Conservation (phyloP, 306 rosid genomes). For the Adenanthera pavonina region DNA sequence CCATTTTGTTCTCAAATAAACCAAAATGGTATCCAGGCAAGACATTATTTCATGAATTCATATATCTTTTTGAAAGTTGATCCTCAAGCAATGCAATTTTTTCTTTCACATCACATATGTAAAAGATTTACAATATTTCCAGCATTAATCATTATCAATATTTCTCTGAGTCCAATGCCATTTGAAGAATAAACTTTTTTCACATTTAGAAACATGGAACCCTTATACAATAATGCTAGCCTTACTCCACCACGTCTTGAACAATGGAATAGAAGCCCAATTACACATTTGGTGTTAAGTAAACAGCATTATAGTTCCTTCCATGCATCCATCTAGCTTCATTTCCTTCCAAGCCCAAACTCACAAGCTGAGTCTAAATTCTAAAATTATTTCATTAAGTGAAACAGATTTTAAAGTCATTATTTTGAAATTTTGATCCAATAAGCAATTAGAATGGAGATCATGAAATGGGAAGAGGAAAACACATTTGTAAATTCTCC, state of each 20-base stretch:
- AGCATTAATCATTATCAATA: neutral
- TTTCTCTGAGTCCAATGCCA: neutral
- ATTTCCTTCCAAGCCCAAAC: neutral
- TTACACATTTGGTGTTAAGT: neutral
- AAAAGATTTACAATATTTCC: neutral
- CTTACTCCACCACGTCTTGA: neutral
- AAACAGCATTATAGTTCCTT: neutral
- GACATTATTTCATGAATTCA: constrained; percentile 7
- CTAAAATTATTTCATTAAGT: neutral
- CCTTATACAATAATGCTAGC: neutral
- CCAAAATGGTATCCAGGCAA: neutral
- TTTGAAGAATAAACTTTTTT: neutral
- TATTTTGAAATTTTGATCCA: neutral
- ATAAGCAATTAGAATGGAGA: neutral
- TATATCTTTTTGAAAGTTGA: neutral
- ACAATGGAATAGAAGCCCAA: neutral
- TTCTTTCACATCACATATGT: neutral
- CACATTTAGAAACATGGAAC: constrained; percentile 1
- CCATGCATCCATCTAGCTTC: neutral
- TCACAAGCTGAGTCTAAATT: neutral
- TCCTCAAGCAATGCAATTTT: neutral
- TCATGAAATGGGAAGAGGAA: neutral
- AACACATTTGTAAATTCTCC: neutral
- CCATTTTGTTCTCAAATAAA: neutral
- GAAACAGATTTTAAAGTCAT: neutral